Base-by-base conservation (phyloP, 2,329 filamentous ascomycete species). In the Colletotrichum caudatum region DNA sequence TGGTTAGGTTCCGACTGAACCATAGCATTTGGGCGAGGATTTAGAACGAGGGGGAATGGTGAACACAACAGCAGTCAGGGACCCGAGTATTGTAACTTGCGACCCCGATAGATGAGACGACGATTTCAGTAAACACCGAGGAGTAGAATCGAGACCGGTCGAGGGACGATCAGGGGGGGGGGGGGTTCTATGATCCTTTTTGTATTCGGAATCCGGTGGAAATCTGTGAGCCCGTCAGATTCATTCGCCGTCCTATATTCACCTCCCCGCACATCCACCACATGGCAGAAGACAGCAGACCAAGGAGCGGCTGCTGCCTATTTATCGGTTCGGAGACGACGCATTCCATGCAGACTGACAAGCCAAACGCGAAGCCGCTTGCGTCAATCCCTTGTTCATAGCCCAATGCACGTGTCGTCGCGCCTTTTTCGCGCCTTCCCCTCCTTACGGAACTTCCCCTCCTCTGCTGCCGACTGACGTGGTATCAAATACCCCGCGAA, bases 1-100 rank as follows among this genome's bases (percentile, higher is more conserved):
- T 80, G 46, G 82, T 85, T 58, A 81, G 86, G 12, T 75, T 87
- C 57, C 83, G 81, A 66, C 80, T 84, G 51, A 83, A 81, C 71
- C 78, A 75, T 58, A 80, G 76, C 26, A 71, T 80, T 16, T 74
- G 82, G 23, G 81, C 80, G 39, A 83, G 78, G 74, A 72, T 84
- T 1, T 83, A 29, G 62, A 23, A 29, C 4, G 8, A 5, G 23
- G 11, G n/a, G 33, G n/a, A 26, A 29, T 16, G 20, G 11, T 16
- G 12, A 23, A 26, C 16, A 20, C 14, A 53, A 33, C 2, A 20
- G 51, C 8, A 20, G 5, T 20, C 16, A 39, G 18, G 9, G n/a
- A 9, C 6, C n/a, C 20, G 26, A 18, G 16, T 18, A 1, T n/a
- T 37, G 53, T 2, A 37, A n/a, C 9, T 20, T 7, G 20, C 29